A percentile compares a stretch with the other conserved stretches of the same genome.
Conservation (phyloP, 352 stramenopile genomes). For the Elongisporangium undulatum region DNA sequence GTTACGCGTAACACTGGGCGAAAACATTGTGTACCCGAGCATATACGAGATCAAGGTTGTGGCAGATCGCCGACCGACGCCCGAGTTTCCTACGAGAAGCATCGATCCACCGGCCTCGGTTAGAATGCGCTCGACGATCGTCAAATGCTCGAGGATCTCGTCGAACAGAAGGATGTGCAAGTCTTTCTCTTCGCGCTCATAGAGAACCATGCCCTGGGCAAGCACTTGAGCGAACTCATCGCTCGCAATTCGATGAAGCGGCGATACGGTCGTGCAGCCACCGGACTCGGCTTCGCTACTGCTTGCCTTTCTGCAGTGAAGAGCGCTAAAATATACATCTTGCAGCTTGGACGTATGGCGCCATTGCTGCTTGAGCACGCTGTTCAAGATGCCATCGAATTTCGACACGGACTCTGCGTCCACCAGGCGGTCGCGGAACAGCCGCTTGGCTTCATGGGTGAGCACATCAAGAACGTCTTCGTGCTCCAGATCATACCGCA, state of each 20-base stretch:
- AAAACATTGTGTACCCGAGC: conserved; percentile 86
- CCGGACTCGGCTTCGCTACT: conserved; percentile 12
- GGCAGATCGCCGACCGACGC: conserved; percentile 84
- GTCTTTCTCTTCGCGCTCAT: conserved; percentile 93
- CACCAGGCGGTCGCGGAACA: conserved; percentile 91
- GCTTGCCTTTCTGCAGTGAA: conserved; percentile 41
- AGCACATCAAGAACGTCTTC: conserved; percentile 91
- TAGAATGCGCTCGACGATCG: conserved; percentile 87
- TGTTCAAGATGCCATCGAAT: conserved; percentile 86
- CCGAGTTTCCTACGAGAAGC: conserved; percentile 85
- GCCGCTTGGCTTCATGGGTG: conserved; percentile 80
- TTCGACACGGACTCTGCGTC: conserved; percentile 64
- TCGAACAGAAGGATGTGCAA: conserved; percentile 93
- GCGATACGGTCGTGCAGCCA: conserved; percentile 14
- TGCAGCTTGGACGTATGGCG: conserved; percentile 72
- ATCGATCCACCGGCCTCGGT: conserved; percentile 84
- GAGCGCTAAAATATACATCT: conserved; percentile 84
- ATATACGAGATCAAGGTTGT: conserved; percentile 87
- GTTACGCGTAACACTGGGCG: conserved; percentile 69
- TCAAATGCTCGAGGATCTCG: conserved; percentile 90
- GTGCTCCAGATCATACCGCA: conserved; percentile 86
- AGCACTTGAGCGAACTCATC: conserved; percentile 88
- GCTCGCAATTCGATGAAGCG: conserved; percentile 51
- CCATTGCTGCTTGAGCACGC: conserved; percentile 84
- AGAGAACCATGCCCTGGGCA: conserved; percentile 89